Conservation (phyloP, 164 flowering plant genomes). For the Berberis vulgaris region DNA sequence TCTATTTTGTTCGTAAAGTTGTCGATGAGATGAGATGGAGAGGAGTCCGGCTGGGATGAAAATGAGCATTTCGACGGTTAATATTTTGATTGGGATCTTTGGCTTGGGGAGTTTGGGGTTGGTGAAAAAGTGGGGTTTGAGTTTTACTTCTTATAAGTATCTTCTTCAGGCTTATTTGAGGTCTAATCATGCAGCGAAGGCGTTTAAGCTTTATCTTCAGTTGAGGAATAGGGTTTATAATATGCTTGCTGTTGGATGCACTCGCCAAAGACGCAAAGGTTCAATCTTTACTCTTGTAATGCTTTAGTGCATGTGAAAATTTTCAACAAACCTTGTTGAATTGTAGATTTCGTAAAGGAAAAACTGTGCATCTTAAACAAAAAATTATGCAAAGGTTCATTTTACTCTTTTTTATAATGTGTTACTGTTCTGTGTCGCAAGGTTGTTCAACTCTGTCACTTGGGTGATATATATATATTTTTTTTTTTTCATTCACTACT, state of each 20-base stretch:
- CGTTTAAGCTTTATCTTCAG: constrained; percentile 39
- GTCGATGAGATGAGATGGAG: constrained; percentile 63
- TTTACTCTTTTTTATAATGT: too few relatives aligned
- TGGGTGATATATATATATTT: too few relatives aligned
- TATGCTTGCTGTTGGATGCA: constrained; percentile 77
- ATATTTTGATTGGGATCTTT: constrained; percentile 56
- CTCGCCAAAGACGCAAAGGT: constrained; percentile 72
- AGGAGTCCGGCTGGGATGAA: constrained; percentile 10
- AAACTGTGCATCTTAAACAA: too few relatives aligned
- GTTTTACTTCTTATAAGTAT: constrained; percentile 64
- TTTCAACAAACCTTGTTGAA: not conserved
- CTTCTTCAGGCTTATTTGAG: constrained; percentile 67
- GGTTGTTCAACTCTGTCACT: too few relatives aligned
- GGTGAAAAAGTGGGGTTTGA: constrained; percentile 67
- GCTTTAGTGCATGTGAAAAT: not conserved
- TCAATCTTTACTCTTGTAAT: not conserved
- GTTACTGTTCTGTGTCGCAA: too few relatives aligned
- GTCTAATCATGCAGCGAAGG: constrained; percentile 29
- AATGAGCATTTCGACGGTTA: constrained; percentile 77
- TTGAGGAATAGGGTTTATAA: constrained; percentile 62
- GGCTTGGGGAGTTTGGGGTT: constrained; percentile 42
- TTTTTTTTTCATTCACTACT: too few relatives aligned
- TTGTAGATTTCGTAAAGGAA: not conserved
- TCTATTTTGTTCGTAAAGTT: constrained; percentile 24
- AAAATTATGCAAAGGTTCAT: too few relatives aligned